Base-by-base conservation (phyloP, 2,329 filamentous ascomycete genomes). In the Colletotrichum liriopes region DNA sequence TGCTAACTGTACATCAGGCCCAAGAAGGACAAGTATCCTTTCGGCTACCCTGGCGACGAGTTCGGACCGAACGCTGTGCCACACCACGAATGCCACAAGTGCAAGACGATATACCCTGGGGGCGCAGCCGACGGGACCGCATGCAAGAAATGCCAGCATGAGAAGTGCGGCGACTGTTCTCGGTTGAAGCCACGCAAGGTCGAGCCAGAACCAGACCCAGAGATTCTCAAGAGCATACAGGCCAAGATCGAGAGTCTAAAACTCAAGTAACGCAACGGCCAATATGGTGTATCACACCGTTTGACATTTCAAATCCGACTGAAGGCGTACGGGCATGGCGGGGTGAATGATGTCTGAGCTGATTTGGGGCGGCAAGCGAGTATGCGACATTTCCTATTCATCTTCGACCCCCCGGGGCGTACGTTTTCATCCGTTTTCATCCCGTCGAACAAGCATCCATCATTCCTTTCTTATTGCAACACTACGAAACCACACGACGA, bases 1-100 rank as follows among this genome's bases (percentile, higher is more conserved):
- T 51, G 55, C 73, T 74, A 71, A 75, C 64, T 23, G 23, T 39
- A 35, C 32, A 12, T 32, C 77, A 92, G 90, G 60, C 85, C 91
- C 72, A 93, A 93, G 82, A 90, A 88, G 77, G 86, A 89, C 77
- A 93, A 92, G 77, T 93, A 92, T 79, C 91, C 91, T 0, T 87
- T 90, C 74, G 92, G 91, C 54, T 93, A 93, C 79, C 92, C 91
- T 5, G 91, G 92, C 52, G 92, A 94, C 76, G 87, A 83, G 45
- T 89, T 88, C 63, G 88, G 88, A 2, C 81, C 82, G 3, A 86
- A 82, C 71, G 86, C 87, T 72, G 82, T 86, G 45, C 86, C 87
- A 32, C 84, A 88, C 64, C 89, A 88, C 78, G 84, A 85, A 41
- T 94, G 93, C 80, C 87, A 91, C 75, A 83, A 86, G 65, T 95